A percentile compares a stretch with the other conserved stretches of the same genome.
Evolutionary conservation across 1,139 yeast species (phyloP).

Genomic region (Protomyces inouyei): DNA sequence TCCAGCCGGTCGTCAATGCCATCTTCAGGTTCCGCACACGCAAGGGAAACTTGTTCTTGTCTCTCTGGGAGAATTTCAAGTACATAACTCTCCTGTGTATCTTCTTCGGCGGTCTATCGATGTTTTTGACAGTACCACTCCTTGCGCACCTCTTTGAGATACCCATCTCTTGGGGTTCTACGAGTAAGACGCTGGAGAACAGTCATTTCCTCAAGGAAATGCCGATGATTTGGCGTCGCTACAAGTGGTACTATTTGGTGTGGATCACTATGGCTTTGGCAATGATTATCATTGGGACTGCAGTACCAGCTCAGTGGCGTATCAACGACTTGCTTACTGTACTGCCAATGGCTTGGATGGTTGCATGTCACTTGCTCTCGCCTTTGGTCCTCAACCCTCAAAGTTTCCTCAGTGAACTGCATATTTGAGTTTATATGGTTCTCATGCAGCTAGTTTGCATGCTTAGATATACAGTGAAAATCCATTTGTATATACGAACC

Average conservation of each 20-base stretch:
- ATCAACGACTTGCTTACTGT: constrained; percentile 27
- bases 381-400: constrained; percentile 19
- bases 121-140: constrained; percentile 30
- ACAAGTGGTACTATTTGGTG: constrained; percentile 6
- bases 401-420: constrained; percentile 17
- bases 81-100: constrained; percentile 28
- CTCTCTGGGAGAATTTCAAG: constrained; percentile 28
- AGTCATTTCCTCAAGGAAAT: constrained; percentile 32
- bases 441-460: no score
- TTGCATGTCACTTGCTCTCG: constrained; percentile 12
- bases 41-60: constrained; percentile 24
- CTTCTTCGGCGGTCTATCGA: constrained; percentile 31
- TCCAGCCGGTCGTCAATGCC: constrained; percentile 30
- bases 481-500: no score
- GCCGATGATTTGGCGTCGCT: constrained; percentile 28
- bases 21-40: constrained; percentile 30
- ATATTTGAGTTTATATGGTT: neutral
- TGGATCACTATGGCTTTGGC: constrained; percentile 1
- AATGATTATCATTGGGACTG: constrained; percentile 28
- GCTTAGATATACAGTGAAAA: no score
- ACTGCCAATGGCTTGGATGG: constrained; percentile 14
- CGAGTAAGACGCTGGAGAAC: constrained; percentile 31
- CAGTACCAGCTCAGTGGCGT: constrained; percentile 31
- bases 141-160: constrained; percentile 30
- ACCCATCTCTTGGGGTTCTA: constrained; percentile 32